A percentile compares a stretch with the other conserved stretches of the same genome.
phyloP scores from a whole-genome alignment of 371 early-diverging fungal species.

The Blakeslea trispora region DNA sequence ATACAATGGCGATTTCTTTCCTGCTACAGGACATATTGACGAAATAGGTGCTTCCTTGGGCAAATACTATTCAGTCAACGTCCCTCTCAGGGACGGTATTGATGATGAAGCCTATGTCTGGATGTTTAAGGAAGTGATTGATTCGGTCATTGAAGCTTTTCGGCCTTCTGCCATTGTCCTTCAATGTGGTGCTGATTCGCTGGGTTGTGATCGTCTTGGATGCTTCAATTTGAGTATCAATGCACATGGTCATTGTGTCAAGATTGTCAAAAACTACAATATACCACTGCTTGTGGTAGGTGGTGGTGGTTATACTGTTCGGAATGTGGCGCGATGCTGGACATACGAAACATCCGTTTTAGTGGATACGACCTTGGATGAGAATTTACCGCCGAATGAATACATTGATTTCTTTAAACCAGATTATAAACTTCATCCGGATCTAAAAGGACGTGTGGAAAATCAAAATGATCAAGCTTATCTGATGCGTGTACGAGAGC shows the following conservation, averaged over 20 bases:
- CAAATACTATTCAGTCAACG: conserved; percentile 86
- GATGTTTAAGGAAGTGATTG: conserved; percentile 86
- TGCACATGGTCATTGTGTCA: conserved; percentile 91
- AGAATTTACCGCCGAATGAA: conserved; percentile 74
- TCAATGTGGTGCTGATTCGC: conserved; percentile 97
- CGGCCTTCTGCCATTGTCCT: conserved; percentile 86
- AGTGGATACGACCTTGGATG: conserved; percentile 74
- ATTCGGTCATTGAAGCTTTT: conserved; percentile 76
- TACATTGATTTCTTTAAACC: conserved; percentile 83
- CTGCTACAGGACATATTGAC: conserved; percentile 87
- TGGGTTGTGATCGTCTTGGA: conserved; percentile 91
- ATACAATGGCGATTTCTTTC: conserved; percentile 94
- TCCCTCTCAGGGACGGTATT: conserved; percentile 91
- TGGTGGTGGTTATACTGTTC: conserved; percentile 95
- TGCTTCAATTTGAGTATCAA: conserved; percentile 88
- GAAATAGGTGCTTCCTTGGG: conserved; percentile 78
- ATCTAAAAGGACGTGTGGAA: conserved; percentile 72
- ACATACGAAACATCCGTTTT: conserved; percentile 92
- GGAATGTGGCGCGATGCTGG: conserved; percentile 95
- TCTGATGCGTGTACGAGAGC: conserved; percentile 74
- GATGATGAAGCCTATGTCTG: conserved; percentile 84
- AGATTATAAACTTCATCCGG: conserved; percentile 84
- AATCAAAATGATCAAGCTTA: conserved; percentile 92
- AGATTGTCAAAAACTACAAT: conserved; percentile 79
- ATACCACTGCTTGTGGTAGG: conserved; percentile 88